A percentile compares a stretch with the other conserved stretches of the same genome.
These are phyloP conservation scores for Pulveroboletus sp. DNA, from an alignment of 768 basidiomycete genomes.

Conservation along the genomic window DNA sequence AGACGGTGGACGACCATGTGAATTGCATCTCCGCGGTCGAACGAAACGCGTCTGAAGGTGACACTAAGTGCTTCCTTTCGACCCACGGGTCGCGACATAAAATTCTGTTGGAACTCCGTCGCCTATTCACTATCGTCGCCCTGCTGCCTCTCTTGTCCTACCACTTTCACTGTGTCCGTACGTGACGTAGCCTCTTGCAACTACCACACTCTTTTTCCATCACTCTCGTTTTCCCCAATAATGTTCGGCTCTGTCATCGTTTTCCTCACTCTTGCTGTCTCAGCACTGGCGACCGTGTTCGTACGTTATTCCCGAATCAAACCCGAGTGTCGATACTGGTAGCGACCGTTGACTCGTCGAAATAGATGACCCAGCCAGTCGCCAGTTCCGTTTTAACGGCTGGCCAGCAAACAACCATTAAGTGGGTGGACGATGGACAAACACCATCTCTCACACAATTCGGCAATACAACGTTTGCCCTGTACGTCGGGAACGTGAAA, in stretches of 20 bases:
- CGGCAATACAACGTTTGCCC: conserved; percentile 46
- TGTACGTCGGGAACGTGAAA: conserved; percentile 58
- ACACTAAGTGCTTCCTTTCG: too few species aligned
- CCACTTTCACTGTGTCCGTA: neutral
- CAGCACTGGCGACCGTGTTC: conserved; percentile 52
- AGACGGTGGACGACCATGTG: neutral
- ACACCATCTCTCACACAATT: conserved; percentile 48
- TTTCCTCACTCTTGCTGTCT: conserved; percentile 47
- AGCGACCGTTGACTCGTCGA: neutral
- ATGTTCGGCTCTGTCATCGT: conserved; percentile 52
- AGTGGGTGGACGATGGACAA: conserved; percentile 54
- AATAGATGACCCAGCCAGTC: conserved; percentile 56
- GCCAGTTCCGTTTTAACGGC: conserved; percentile 41
- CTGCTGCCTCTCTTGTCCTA: neutral
- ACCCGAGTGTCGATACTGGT: neutral
- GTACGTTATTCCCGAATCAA: conserved; percentile 36
- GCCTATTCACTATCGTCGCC: neutral
- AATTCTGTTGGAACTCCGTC: conserved; percentile 32
- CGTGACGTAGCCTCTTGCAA: conserved; percentile 5
- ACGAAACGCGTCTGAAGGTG: too few species aligned
- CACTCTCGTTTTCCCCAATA: conserved; percentile 7
- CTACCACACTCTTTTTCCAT: conserved; percentile 22
- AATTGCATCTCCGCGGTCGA: neutral
- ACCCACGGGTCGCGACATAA: neutral
- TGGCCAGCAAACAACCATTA: conserved; percentile 46